These are phyloP conservation scores for Aspergillus heteromorphus DNA, from an alignment of 495 filamentous ascomycete species.

Conservation along the genomic window DNA sequence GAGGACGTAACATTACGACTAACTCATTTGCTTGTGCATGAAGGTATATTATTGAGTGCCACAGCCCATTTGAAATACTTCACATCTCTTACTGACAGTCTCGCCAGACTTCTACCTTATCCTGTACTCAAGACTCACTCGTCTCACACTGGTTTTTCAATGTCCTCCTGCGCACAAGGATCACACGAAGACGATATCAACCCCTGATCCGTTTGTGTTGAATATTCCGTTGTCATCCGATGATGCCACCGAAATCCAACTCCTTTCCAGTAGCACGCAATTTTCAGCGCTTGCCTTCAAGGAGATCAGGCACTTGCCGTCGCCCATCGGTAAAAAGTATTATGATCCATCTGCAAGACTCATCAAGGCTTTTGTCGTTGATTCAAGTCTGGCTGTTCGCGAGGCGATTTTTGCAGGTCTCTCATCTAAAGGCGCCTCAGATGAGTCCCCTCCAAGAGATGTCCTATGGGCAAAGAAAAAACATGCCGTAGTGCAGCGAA, in stretches of 20 bases:
- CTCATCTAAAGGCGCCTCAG: slow-evolving; percentile 1
- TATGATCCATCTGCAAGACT: slow-evolving; percentile 22
- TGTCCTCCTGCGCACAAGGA: slow-evolving; percentile 21
- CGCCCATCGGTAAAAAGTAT: slow-evolving; percentile 5
- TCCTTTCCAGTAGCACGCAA: neutral
- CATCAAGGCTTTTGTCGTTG: slow-evolving; percentile 35
- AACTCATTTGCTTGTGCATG: slow-evolving; percentile 23
- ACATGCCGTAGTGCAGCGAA: slow-evolving; percentile 6
- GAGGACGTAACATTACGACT: slow-evolving; percentile 42
- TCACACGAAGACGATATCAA: slow-evolving; percentile 13
- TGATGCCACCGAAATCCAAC: slow-evolving; percentile 5
- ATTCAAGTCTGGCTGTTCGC: slow-evolving; percentile 28
- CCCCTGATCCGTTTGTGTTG: slow-evolving; percentile 40
- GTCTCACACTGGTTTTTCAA: slow-evolving; percentile 32
- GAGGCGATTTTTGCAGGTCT: slow-evolving; percentile 29
- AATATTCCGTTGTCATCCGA: slow-evolving; percentile 22
- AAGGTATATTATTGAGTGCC: slow-evolving; percentile 16
- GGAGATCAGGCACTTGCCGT: slow-evolving; percentile 25
- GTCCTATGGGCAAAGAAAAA: slow-evolving; percentile 23
- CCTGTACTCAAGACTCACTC: slow-evolving; percentile 42
- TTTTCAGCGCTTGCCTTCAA: slow-evolving; percentile 34
- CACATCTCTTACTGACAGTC: neutral
- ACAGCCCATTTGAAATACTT: neutral
- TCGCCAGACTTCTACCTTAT: slow-evolving; percentile 26
- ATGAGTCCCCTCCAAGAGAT: slow-evolving; percentile 10